phyloP scores from a whole-genome alignment of 1,284 basidiomycete species.

The Ceratorhiza oryzae-sativae region DNA sequence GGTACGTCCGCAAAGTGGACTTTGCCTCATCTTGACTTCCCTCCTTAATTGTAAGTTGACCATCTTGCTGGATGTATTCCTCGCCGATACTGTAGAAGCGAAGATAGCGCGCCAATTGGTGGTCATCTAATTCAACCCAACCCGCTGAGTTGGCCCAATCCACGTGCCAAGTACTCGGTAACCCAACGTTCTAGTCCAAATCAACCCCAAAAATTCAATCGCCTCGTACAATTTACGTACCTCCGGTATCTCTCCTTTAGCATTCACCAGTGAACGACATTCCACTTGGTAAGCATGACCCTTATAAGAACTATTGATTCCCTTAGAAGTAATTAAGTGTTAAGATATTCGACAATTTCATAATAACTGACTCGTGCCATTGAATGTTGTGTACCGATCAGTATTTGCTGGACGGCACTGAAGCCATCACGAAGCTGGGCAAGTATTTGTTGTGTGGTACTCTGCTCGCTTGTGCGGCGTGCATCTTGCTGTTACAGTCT shows the following conservation, averaged over 20 bases:
- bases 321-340: background rate
- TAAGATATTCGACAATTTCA: background rate
- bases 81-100: constrained; percentile 10
- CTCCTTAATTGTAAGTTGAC: background rate
- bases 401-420: background rate
- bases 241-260: background rate
- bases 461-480: too few relatives aligned
- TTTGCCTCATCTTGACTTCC: background rate
- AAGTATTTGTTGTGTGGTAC: too few relatives aligned
- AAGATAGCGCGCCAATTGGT: constrained; percentile 6
- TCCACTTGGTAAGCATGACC: background rate
- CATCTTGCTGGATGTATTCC: background rate
- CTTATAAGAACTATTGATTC: background rate
- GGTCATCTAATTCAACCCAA: background rate
- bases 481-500: too few relatives aligned
- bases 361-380: background rate
- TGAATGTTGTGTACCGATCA: background rate
- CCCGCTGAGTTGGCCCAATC: background rate
- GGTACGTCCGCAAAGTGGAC: background rate
- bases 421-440: background rate
- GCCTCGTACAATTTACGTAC: background rate
- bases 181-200: background rate
- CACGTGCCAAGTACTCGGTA: background rate
- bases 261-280: background rate
- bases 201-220: background rate